Conservation (phyloP, 164 flowering plant species). For the Euptelea pleiosperma region DNA sequence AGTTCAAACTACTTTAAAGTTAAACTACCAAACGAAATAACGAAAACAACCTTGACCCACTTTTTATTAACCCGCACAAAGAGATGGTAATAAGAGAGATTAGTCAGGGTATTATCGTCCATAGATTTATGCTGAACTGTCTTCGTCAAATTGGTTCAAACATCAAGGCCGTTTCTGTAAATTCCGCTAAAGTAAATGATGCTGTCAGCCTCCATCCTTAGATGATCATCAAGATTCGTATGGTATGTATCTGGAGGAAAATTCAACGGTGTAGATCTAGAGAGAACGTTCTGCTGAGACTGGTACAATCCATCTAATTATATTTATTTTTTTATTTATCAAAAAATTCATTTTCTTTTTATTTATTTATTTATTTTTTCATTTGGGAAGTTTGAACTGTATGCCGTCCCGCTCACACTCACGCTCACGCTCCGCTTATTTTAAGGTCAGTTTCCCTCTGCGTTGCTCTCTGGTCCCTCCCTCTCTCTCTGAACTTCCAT, state of each 20-base stretch:
- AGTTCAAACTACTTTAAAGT: too few relatives aligned
- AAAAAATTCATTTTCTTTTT: too few relatives aligned
- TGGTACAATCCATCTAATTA: too few relatives aligned
- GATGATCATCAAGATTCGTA: too few relatives aligned
- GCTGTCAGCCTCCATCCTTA: too few relatives aligned
- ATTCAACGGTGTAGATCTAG: too few relatives aligned
- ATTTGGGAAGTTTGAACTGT: constrained; percentile 25
- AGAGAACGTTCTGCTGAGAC: too few relatives aligned
- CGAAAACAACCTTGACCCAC: background rate
- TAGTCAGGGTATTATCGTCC: background rate
- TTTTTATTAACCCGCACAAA: background rate
- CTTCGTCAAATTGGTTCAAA: background rate
- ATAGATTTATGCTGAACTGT: background rate
- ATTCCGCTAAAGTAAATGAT: too few relatives aligned
- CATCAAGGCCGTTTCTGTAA: background rate
- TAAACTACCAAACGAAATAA: background rate
- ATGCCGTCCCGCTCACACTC: constrained; percentile 31
- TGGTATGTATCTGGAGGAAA: too few relatives aligned
- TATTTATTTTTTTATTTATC: too few relatives aligned
- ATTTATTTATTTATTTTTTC: background rate
- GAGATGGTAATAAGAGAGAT: background rate
- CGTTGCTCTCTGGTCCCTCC: constrained; percentile 5
- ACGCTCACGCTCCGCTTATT: constrained; percentile 27
- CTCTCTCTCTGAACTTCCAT: constrained; percentile 5
- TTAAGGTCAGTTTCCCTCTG: constrained; percentile 8